Base-by-base conservation (phyloP, 2,329 filamentous ascomycete genomes). In the Neonectria ditissima region DNA sequence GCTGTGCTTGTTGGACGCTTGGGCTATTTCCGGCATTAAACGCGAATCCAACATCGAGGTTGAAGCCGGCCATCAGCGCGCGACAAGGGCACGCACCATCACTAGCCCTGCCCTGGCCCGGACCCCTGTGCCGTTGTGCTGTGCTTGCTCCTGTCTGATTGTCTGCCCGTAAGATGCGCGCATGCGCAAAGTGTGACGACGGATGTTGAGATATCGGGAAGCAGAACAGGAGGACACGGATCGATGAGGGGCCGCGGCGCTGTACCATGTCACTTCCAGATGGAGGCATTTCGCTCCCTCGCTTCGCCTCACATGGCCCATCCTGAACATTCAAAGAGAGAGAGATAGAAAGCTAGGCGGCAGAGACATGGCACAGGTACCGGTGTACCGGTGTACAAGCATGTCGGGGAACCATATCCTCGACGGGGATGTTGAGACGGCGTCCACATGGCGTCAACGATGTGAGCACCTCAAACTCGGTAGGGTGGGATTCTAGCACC, bases 361-460 rank as follows among this genome's bases (percentile, higher is more conserved):
- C 44, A 44, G 41, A 41, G 48, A 20, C n/a, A 37, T 37, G 14
- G 34, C 34, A n/a, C 34, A 37, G 14, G 47, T 20, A 32, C 13
- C 18, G 26, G 37, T 41, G 37, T 41, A 41, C n/a, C 37, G 37
- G 47, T 32, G 26, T 20, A 50, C 37, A 20, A 9, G 37, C 47
- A 34, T 43, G 28, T 41, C 37, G 45, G 39, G 50, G 55, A 32
- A 47, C 51, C 57, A 32, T 62, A 22, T 62, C 59, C 30, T 56
- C 22, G 53, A 52, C 59, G 22, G 59, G 53, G 48, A 57, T 13
- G 41, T 34, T 59, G 51, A 52, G 50, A 65, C 67, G 61, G 69
- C 67, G 68, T 61, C 56, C 60, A 53, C 53, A 67, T 63, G 61
- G 69, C 61, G 68, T 69, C 63, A 62, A 65, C 61, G 61, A 52